These are phyloP conservation scores for Hymenoscyphus fraxineus DNA, from an alignment of 2,329 filamentous ascomycete species.

Conservation along the genomic window DNA sequence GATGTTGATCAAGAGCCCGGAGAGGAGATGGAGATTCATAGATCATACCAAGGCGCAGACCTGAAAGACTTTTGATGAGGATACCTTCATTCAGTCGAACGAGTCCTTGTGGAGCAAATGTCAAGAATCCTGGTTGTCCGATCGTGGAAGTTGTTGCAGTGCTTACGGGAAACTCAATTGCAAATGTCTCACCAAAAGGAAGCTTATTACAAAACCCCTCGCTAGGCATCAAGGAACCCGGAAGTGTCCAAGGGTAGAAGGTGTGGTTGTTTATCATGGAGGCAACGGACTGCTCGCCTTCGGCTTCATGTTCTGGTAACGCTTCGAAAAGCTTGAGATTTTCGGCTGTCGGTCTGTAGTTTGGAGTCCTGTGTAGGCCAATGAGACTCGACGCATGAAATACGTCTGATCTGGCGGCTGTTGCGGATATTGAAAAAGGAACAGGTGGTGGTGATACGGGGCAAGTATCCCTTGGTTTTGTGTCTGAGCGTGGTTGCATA, in stretches of 20 bases:
- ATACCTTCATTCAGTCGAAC: constrained; percentile 46
- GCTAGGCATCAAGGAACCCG: constrained; percentile 65
- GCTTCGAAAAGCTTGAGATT: background rate
- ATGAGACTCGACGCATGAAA: constrained; percentile 88
- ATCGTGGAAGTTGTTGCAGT: constrained; percentile 29
- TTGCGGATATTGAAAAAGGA: constrained; percentile 72
- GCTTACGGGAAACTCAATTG: constrained; percentile 57
- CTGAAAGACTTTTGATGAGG: constrained; percentile 50
- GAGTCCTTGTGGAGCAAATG: constrained; percentile 47
- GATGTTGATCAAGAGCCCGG: constrained; percentile 33
- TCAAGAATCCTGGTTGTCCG: constrained; percentile 39
- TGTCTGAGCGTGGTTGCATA: constrained; percentile 37
- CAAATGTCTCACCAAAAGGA: constrained; percentile 65
- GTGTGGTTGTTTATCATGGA: constrained; percentile 70
- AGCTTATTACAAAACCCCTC: constrained; percentile 77
- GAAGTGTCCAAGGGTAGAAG: constrained; percentile 91
- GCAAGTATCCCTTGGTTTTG: constrained; percentile 52
- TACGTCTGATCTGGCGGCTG: constrained; percentile 73
- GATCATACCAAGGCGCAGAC: constrained; percentile 63
- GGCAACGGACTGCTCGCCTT: background rate
- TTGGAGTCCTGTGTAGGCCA: constrained; percentile 72
- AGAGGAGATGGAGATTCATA: constrained; percentile 49
- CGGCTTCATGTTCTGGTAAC: background rate
- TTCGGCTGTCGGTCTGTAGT: constrained; percentile 46
- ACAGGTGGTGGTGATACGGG: constrained; percentile 56